Conservation (phyloP, 164 flowering plant species). For the Platanus orientalis region DNA sequence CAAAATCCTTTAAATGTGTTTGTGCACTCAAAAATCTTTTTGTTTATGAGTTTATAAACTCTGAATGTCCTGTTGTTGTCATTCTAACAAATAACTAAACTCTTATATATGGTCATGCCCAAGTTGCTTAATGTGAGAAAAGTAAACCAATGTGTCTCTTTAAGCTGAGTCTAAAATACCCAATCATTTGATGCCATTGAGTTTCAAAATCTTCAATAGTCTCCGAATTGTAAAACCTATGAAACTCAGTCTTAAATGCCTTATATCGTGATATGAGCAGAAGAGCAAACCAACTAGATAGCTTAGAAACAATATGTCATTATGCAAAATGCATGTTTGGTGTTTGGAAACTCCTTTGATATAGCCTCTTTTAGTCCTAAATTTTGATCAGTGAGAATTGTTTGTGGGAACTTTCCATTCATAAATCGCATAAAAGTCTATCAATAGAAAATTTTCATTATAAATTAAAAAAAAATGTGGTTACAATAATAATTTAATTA, state of each 20-base stretch:
- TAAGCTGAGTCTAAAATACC: neutral
- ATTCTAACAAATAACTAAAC: neutral
- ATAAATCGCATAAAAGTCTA: conserved; percentile 56
- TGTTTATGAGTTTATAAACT: neutral
- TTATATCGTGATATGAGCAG: conserved; percentile 47
- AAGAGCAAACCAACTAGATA: conserved; percentile 56
- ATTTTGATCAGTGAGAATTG: conserved; percentile 62
- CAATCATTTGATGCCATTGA: conserved; percentile 41
- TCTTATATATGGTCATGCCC: neutral
- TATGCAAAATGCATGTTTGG: conserved; percentile 47
- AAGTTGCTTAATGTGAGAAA: neutral
- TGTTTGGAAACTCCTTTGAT: conserved; percentile 40
- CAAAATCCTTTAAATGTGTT: neutral
- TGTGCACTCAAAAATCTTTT: neutral
- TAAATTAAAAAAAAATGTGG: conserved; percentile 4
- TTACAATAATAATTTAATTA: neutral
- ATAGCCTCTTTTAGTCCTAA: conserved; percentile 50
- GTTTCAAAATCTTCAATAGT: conserved; percentile 52
- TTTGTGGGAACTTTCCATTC: conserved; percentile 56
- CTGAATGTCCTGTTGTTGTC: neutral
- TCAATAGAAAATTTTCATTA: conserved; percentile 2
- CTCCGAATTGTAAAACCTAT: conserved; percentile 38
- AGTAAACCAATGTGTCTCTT: neutral
- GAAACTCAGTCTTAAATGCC: conserved; percentile 55
- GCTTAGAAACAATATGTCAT: conserved; percentile 45